Base-by-base conservation (phyloP, 2,329 filamentous ascomycete genomes). In the Cordyceps pruinosa region DNA sequence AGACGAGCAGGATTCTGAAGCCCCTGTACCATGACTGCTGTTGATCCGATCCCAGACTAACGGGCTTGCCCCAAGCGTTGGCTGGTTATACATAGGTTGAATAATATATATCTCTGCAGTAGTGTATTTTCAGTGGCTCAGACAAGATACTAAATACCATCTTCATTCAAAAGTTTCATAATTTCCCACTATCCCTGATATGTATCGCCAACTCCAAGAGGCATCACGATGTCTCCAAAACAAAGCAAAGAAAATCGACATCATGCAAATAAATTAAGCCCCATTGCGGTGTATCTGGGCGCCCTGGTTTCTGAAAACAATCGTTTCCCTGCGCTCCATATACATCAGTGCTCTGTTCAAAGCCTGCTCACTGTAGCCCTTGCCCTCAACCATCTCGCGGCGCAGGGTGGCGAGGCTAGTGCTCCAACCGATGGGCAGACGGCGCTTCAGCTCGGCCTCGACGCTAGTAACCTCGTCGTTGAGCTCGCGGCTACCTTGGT, bases 391-490 rank as follows among this genome's bases (percentile, higher is more conserved):
- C 78, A 99, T 92, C 70, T 99, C 94, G 46, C 90, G 82, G 61
- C 89, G 84, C 62, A 99, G 74, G 2, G 90, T 96, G 0, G 89
- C 88, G 58, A 97, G 73, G 66, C 89, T 96, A 1, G 93, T 96
- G 67, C 89, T 94, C 90, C 93, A 99, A 21, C 94, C 94, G 63
- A 99, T 94, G 1, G 94, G 92, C 65, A 99, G 76, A 26, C 93
- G 82, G 58, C 90, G 83, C 73, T 90, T 87, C 52, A 99, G 77
- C 75, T 97, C 94, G 17, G 90, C 85, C 73, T 97, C 94, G 5
- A 97, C 83, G 65, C 90, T 90, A 63, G 81, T 80, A 6, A 90
- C 89, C 70, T 97, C 94, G 51, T 96, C 90, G 72, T 95, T 93
- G 57, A 97, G 77, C 73, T 97, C 93, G 61, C 90, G 87, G 67